A percentile compares a stretch with the other conserved stretches of the same genome.
Evolutionary conservation across 768 basidiomycete species (phyloP).

Genomic region (Glaciozyma martinii): DNA sequence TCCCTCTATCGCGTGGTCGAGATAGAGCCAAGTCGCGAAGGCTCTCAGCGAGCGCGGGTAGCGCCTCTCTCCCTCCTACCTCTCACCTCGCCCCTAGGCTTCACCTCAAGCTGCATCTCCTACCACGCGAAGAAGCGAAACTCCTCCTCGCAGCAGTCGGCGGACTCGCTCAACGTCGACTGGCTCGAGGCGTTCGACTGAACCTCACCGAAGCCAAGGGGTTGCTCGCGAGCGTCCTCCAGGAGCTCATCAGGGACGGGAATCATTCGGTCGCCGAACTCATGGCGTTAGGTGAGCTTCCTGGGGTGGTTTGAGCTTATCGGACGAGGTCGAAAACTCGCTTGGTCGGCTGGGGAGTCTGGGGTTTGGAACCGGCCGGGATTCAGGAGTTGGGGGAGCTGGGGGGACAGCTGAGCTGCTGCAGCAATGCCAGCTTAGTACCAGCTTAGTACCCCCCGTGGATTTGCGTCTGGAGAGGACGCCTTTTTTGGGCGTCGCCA

Average conservation of each 20-base stretch:
- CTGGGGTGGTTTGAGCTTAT: not conserved
- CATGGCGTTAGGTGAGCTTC: constrained; percentile 52
- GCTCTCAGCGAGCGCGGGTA: too few relatives aligned
- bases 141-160: constrained; percentile 72
- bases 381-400: too few relatives aligned
- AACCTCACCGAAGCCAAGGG: constrained; percentile 83
- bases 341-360: not conserved
- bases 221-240: constrained; percentile 81
- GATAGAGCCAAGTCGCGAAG: too few relatives aligned
- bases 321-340: not conserved
- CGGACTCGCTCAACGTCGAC: constrained; percentile 80
- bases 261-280: constrained; percentile 70
- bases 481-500: too few relatives aligned
- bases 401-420: too few relatives aligned
- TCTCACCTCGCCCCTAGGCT: not conserved
- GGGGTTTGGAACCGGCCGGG: not conserved
- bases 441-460: too few relatives aligned
- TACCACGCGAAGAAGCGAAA: not conserved
- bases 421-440: too few relatives aligned
- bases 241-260: constrained; percentile 91
- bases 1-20: too few relatives aligned
- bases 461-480: too few relatives aligned
- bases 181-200: constrained; percentile 81
- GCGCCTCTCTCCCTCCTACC: too few relatives aligned
- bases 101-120: not conserved